Conservation (phyloP, 1,284 basidiomycete species). For the Vanrija sp. region DNA sequence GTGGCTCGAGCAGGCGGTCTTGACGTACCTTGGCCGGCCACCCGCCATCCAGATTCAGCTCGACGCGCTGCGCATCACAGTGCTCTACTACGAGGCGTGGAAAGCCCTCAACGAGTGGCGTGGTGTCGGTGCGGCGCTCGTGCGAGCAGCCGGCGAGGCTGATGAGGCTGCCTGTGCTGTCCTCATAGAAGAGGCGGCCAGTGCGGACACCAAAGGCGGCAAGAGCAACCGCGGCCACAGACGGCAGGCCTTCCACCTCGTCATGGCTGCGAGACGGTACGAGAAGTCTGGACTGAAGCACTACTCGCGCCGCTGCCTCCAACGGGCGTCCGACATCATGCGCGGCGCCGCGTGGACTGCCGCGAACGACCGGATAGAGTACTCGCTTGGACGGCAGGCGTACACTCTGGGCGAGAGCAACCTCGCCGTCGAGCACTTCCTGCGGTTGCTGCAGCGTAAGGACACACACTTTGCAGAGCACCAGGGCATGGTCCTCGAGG, state of each 20-base stretch:
- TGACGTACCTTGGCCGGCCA: conserved; percentile 31
- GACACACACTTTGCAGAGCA: conserved; percentile 36
- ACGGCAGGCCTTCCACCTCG: conserved; percentile 51
- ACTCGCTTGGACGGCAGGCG: conserved; percentile 53
- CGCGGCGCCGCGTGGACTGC: conserved; percentile 48
- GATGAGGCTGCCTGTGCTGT: conserved; percentile 55
- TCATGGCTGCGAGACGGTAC: conserved; percentile 53
- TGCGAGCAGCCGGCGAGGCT: conserved; percentile 45
- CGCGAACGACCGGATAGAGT: conserved; percentile 51
- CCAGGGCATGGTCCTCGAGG: conserved; percentile 50
- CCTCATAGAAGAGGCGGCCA: conserved; percentile 55
- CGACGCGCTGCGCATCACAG: conserved; percentile 46
- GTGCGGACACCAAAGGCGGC: conserved; percentile 45
- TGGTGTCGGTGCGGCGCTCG: conserved; percentile 38
- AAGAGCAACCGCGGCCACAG: conserved; percentile 35
- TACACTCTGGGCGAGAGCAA: conserved; percentile 53
- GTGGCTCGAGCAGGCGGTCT: conserved; percentile 48
- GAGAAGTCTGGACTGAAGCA: conserved; percentile 54
- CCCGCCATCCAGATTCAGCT: conserved; percentile 40
- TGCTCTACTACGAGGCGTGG: conserved; percentile 51
- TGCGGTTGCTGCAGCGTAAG: conserved; percentile 43
- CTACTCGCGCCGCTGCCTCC: conserved; percentile 49
- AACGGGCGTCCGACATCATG: conserved; percentile 45
- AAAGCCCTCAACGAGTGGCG: conserved; percentile 44
- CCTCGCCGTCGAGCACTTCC: conserved; percentile 51